These are phyloP conservation scores for baker's yeast (Saccharomyces cerevisiae) DNA, from an alignment of 805 yeast species.

Conservation along the genomic window DNA sequence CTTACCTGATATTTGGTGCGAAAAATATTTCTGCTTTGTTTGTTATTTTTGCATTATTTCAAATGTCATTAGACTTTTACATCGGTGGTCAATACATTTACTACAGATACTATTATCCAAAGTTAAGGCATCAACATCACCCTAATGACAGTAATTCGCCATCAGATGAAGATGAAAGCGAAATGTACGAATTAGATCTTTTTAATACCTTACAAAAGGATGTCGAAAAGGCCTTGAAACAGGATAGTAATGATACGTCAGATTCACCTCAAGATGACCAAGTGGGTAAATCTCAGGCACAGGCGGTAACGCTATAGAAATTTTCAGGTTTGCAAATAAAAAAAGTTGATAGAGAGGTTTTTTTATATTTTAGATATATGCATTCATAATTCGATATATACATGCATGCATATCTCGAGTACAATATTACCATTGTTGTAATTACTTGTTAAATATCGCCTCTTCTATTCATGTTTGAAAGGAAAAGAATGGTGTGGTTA, in stretches of 20 bases:
- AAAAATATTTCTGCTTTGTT: slow-evolving; percentile 57
- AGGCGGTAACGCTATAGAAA: background rate
- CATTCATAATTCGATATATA: background rate
- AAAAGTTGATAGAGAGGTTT: background rate
- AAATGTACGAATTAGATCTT: background rate
- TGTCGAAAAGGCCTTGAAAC: background rate
- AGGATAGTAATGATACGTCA: background rate
- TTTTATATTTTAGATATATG: background rate
- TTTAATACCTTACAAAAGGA: background rate
- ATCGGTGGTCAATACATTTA: slow-evolving; percentile 67
- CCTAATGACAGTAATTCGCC: background rate
- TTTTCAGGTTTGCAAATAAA: background rate
- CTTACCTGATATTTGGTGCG: slow-evolving; percentile 70
- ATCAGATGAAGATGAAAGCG: background rate
- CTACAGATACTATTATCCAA: slow-evolving; percentile 39
- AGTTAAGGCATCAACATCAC: slow-evolving; percentile 1
- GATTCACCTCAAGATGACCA: background rate
- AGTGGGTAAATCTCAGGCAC: background rate
- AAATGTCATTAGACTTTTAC: slow-evolving; percentile 63
- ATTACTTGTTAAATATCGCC: background rate
- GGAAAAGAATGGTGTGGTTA: background rate
- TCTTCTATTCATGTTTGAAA: background rate
- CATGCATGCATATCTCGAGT: background rate
- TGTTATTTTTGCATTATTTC: slow-evolving; percentile 65
- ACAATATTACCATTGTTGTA: background rate